Evolutionary conservation across 805 yeast genomes (phyloP), one percentile per base, ranked within the genome.

Genomic region (Saccharomycopsis sp.): DNA sequence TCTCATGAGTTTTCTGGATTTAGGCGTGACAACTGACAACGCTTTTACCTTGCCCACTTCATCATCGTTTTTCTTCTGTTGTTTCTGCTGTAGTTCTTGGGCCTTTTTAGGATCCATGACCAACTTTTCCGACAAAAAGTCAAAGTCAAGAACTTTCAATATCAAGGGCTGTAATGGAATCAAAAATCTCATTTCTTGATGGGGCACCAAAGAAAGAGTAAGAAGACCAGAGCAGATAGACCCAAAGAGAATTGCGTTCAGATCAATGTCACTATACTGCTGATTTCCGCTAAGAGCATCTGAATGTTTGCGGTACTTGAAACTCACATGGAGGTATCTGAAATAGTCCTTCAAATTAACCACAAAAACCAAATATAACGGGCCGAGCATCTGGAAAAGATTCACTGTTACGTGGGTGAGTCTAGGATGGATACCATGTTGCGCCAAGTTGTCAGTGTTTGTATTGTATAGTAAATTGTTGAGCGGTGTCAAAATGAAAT

Each of bases 151-250:
- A 7, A 57, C 62, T 48, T 67, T 61, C 12, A 69, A 62, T 55
- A 82, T 66, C 9, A 91, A 71, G 0, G 99, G 97, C 1, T 87
- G 73, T 20, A 86, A 66, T 0, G 99, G 98, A 0, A 84, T 67
- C 50, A 95, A 71, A 67, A 94, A 94, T 55, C 99, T 75, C n/a
- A 90, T 75, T 67, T 94, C 99, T 69, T 94, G 99, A 69, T 94
- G 99, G 15, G 95, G 96, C 21, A 90, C 77, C 0, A 82, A 1
- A 0, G 97, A 89, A 24, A 94, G 73, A 2, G 81, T 56, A 0
- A 75, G 2, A 1, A 89, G 24, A 0, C 91, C 95, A 2, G 96
- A 82, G 1, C 80, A 57, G 0, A 85, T 73, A 1, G 91, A 70
- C 44, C 83, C 70, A 61, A 82, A 79, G 1, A 91, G 84, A 1